These are phyloP conservation scores for Eremomyces bilateralis DNA, from an alignment of 495 filamentous ascomycete species.

Conservation along the genomic window DNA sequence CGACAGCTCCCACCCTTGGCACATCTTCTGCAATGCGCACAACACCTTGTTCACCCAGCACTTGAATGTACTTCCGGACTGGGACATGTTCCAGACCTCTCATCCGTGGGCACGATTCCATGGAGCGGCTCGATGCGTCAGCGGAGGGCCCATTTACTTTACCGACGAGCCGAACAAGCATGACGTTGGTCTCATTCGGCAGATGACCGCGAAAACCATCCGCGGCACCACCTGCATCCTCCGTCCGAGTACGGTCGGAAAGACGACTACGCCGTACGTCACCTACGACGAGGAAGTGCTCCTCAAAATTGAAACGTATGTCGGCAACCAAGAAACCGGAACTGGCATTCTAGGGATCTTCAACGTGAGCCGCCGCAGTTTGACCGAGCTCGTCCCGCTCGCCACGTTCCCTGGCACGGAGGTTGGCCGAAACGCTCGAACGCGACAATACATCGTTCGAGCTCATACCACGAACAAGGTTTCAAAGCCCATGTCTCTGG, in stretches of 20 bases:
- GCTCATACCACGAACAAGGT: constrained; percentile 47
- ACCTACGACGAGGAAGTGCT: constrained; percentile 48
- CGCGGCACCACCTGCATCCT: constrained; percentile 53
- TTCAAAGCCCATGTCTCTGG: constrained; percentile 20
- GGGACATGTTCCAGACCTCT: constrained; percentile 96
- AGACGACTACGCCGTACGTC: constrained; percentile 47
- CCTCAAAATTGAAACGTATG: constrained; percentile 58
- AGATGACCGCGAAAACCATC: constrained; percentile 52
- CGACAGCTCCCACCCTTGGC: constrained; percentile 65
- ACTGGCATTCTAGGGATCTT: constrained; percentile 67
- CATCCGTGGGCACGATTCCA: constrained; percentile 65
- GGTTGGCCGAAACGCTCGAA: too few species aligned
- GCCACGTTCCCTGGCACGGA: constrained; percentile 50
- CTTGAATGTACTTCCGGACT: constrained; percentile 64
- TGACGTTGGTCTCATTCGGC: constrained; percentile 43
- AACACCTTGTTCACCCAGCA: constrained; percentile 63
- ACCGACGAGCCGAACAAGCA: constrained; percentile 76
- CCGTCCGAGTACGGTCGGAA: constrained; percentile 47
- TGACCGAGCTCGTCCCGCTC: constrained; percentile 47
- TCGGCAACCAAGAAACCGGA: constrained; percentile 36
- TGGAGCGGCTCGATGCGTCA: constrained; percentile 72
- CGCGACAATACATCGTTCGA: constrained; percentile 53
- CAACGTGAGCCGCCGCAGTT: constrained; percentile 37
- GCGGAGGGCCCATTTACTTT: constrained; percentile 80
- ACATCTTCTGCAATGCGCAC: constrained; percentile 83